A percentile compares a stretch with the other conserved stretches of the same genome.
phyloP scores from a whole-genome alignment of 768 basidiomycete species.

The Albatrellus ellisii region DNA sequence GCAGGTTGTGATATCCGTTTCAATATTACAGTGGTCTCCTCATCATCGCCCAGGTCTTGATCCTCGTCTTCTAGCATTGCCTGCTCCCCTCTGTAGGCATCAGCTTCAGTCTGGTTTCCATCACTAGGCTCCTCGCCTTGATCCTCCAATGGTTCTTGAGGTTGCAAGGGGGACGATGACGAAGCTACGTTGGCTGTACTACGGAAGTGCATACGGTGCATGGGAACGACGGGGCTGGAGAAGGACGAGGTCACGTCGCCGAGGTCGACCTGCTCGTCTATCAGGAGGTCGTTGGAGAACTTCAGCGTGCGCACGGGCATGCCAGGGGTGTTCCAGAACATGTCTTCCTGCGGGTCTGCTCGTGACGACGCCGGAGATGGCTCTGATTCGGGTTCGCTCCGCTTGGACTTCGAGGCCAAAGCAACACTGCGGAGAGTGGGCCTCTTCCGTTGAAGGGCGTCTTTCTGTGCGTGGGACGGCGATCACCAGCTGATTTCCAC shows the following conservation, averaged over 20 bases:
- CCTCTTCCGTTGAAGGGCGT: slow-evolving; percentile 15
- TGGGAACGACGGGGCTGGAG: slow-evolving; percentile 25
- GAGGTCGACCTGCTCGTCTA: slow-evolving; percentile 52
- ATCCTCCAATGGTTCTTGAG: not conserved
- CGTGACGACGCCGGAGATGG: slow-evolving; percentile 10
- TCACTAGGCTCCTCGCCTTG: not conserved
- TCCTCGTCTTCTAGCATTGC: slow-evolving; percentile 4
- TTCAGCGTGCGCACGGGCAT: slow-evolving; percentile 43
- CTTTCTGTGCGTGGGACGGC: slow-evolving; percentile 15
- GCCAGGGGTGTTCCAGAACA: slow-evolving; percentile 50
- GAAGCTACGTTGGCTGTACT: too few relatives aligned
- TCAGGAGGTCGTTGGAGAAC: slow-evolving; percentile 47
- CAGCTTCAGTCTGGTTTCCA: slow-evolving; percentile 5
- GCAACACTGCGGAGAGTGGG: slow-evolving; percentile 8
- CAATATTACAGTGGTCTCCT: slow-evolving; percentile 21
- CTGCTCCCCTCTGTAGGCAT: too few relatives aligned
- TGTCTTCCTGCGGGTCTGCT: slow-evolving; percentile 33
- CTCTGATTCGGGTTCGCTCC: slow-evolving; percentile 14
- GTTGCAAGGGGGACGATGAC: too few relatives aligned
- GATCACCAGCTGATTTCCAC: not conserved
- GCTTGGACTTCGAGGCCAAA: too few relatives aligned
- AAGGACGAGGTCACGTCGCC: slow-evolving; percentile 28
- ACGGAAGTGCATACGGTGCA: too few relatives aligned
- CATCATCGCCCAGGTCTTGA: slow-evolving; percentile 16
- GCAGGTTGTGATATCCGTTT: slow-evolving; percentile 19